phyloP scores from a whole-genome alignment of 257 asterid genomes.

The Nicotiana undulata region DNA sequence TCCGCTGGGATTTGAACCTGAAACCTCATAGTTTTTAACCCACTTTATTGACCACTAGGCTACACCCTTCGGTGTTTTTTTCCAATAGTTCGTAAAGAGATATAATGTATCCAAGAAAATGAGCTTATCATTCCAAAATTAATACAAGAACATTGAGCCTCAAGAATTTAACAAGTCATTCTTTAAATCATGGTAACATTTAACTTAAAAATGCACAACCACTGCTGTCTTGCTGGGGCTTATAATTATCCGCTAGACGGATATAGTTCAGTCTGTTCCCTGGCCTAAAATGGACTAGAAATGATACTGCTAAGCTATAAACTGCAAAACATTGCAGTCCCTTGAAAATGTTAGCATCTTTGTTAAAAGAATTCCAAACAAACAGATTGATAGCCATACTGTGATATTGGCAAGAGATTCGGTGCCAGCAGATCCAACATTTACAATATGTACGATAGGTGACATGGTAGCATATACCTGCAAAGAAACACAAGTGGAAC shows the following conservation, averaged over 20 bases:
- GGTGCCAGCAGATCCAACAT: constrained; percentile 50
- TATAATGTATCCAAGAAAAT: background rate
- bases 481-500: constrained; percentile 16
- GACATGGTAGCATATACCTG: constrained; percentile 89
- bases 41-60: no score
- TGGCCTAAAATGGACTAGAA: background rate
- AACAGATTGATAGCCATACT: constrained; percentile 28
- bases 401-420: constrained; percentile 72
- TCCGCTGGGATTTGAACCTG: no score
- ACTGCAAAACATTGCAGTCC: background rate
- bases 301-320: background rate
- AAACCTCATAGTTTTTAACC: no score
- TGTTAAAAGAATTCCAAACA: background rate
- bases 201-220: background rate
- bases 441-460: constrained; percentile 56
- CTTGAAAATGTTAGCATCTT: background rate
- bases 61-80: no score
- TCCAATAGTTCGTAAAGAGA: background rate
- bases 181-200: background rate
- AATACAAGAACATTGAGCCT: background rate
- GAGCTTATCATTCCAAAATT: background rate
- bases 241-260: background rate
- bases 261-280: background rate
- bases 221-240: background rate
- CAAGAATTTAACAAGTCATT: background rate